Base-by-base conservation (phyloP, 495 filamentous ascomycete species). In the Penicillium cosmopolitanum region DNA sequence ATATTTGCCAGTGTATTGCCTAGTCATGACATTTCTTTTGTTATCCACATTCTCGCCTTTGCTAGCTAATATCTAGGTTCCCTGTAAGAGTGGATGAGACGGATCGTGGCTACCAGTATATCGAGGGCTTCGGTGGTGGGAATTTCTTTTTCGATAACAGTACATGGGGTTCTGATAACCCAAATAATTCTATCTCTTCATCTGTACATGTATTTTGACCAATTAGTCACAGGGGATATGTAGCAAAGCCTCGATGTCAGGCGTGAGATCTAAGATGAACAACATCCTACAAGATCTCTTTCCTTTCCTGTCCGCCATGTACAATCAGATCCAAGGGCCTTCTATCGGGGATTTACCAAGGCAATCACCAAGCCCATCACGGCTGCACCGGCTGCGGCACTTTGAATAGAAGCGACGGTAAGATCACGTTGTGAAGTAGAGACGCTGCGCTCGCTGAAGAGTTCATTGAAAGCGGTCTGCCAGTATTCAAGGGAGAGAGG, bases 361-460 rank as follows among this genome's bases (percentile, higher is more conserved):
- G 86, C 69, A 51, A 87, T 73, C n/a, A 92, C 50, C 35, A 86
- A 66, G 34, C 81, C 82, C 55, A 84, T 82, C 2, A 90, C 64
- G 2, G 84, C 79, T 7, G 88, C 89, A 19, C 93, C 92, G 12
- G 85, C 82, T n/a, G 84, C 89, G 40, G 85, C 86, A 62, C 90
- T 84, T 69, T 93, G 85, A 28, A 94, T 69, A 12, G 85, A 86
- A 56, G 89, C 75, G 28, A 86, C 73, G 3, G 92, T 94, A 7
- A 90, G 66, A 66, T 97, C 93, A 47, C 86, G 81, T 72, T 92
- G 91, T 19, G 85, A 83, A 47, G 93, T 61, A 56, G 81, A 75
- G 58, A 96, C 76, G 60, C 76, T 74, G 61, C 86, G 80, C 33
- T 93, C 87, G 74, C 90, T 96, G 76, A 89, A 84, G 21, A 82